These are phyloP conservation scores for Globisporangium viniferum DNA, from an alignment of 352 stramenopile species.

Conservation along the genomic window DNA sequence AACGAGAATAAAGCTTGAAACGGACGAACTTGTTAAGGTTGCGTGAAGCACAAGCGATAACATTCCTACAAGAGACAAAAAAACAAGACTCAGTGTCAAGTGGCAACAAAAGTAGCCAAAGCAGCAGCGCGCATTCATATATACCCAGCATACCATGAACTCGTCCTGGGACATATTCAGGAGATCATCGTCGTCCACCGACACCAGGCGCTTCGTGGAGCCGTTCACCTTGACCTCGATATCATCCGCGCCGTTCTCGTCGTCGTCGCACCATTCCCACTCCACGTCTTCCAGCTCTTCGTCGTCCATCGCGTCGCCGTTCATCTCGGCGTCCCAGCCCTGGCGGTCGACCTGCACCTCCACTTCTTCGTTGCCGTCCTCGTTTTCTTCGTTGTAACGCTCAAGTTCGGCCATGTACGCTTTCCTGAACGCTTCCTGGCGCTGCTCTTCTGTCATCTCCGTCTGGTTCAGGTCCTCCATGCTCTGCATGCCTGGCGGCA, in stretches of 20 bases:
- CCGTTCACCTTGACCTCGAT: conserved; percentile 71
- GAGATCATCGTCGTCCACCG: conserved; percentile 77
- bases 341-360: conserved; percentile 80
- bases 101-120: neutral
- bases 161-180: conserved; percentile 82
- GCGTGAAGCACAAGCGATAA: conserved; percentile 57
- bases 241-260: conserved; percentile 35
- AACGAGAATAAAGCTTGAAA: neutral
- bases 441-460: conserved; percentile 80
- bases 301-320: conserved; percentile 62
- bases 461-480: conserved; percentile 55
- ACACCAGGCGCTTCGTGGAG: conserved; percentile 50
- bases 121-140: neutral
- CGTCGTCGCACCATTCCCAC: conserved; percentile 83
- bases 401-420: conserved; percentile 83
- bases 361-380: conserved; percentile 63
- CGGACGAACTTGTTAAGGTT: conserved; percentile 5
- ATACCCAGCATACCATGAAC: conserved; percentile 59
- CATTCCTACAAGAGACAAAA: conserved; percentile 42
- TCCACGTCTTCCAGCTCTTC: conserved; percentile 79
- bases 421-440: conserved; percentile 78
- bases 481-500: conserved; percentile 39
- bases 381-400: conserved; percentile 84
- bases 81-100: neutral
- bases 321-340: conserved; percentile 84